Percentiles rank a stretch among this genome's conserved stretches.
These are phyloP conservation scores for Trichoderma lentiforme DNA, from an alignment of 2,329 filamentous ascomycete genomes.

Conservation along the genomic window DNA sequence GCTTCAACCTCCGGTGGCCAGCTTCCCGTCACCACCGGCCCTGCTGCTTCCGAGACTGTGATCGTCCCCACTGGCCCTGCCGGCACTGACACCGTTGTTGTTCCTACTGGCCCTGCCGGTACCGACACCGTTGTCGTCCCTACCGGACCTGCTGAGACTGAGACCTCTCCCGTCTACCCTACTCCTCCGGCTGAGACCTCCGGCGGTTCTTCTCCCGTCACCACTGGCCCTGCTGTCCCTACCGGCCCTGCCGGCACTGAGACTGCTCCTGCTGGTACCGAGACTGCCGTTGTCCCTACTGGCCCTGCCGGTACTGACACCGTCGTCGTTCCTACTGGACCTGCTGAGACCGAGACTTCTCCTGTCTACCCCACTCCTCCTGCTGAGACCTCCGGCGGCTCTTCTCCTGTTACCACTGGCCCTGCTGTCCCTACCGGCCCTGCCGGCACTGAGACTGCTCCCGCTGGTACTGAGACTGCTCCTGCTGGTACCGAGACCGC, in stretches of 20 bases:
- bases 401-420: no score
- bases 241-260: constrained; percentile 22
- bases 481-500: neutral
- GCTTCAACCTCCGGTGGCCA: neutral
- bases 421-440: constrained; percentile 8
- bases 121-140: neutral
- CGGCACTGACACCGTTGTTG: constrained; percentile 15
- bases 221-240: neutral
- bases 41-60: neutral
- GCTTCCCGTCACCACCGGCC: neutral
- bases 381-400: no score
- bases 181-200: constrained; percentile 6
- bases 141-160: constrained; percentile 17
- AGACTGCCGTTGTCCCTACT: neutral
- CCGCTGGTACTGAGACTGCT: neutral
- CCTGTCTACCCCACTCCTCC: no score
- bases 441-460: constrained; percentile 17
- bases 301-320: neutral
- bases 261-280: constrained; percentile 37
- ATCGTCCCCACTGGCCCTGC: neutral
- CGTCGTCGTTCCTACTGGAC: neutral
- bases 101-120: constrained; percentile 7
- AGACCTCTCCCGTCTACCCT: neutral
- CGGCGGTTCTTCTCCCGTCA: neutral
- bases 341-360: neutral